Base-by-base conservation (phyloP, 352 stramenopile species). In the Phytophthora melonis region DNA sequence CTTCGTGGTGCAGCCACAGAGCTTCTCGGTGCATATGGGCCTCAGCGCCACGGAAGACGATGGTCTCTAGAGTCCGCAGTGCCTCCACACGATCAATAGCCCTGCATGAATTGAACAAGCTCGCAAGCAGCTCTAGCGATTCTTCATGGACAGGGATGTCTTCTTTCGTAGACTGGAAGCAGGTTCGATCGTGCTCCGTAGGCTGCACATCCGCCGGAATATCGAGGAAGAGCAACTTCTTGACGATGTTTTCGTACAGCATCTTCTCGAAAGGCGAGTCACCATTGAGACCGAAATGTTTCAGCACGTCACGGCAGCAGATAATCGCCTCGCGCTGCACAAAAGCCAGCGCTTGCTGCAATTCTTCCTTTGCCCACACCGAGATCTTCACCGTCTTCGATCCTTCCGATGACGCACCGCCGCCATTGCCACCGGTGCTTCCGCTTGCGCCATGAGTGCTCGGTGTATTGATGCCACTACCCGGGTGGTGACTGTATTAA, bases 161-260 rank as follows among this genome's bases (percentile, higher is more conserved):
- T 61, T 95, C 90, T 73, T 94, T 92, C 9, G 88, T 93, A 2
- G 88, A 93, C 60, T 91, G 59, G 45, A 95, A 97, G 47, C 87
- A 95, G n/a, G 86, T 91, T 23, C 88, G 87, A 69, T 97, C 90
- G 25, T 97, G 90, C 41, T 97, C 90, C 0, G 90, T 95, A 1
- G 87, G 84, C 41, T 96, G 88, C n/a, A 95, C 83, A 66, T 97
- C 90, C 5, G 83, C 39, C 3, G 86, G 86, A 27, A 94, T 93
- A 57, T 97, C 90, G 4, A 97, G 68, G 61, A 97, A 95, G 14
- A 97, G 66, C 14, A 97, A 58, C 54, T 93, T 94, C 49, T 92
- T 93, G 16, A 97, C 88, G 19, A 94, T 91, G 5, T 63, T 77
- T 70, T 93, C 82, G 66, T 94, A 97, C 11, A 97, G 70, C 55